These are phyloP conservation scores for Ganoderma sinense DNA, from an alignment of 1,284 basidiomycete species.

Conservation along the genomic window DNA sequence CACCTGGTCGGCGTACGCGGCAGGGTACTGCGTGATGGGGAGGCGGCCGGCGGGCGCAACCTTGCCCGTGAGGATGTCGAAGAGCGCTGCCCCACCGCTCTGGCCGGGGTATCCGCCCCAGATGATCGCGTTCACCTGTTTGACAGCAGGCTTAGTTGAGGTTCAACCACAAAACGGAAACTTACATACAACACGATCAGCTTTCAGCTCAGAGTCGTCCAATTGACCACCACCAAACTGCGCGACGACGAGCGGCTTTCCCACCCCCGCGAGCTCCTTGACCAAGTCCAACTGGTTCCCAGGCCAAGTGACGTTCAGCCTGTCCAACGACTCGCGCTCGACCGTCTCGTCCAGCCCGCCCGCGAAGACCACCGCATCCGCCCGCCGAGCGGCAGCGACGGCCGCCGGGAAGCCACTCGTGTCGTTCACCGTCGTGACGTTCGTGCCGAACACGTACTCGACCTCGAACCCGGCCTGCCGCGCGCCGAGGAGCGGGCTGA, in stretches of 20 bases:
- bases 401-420: constrained; percentile 53
- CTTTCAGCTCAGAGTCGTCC: constrained; percentile 56
- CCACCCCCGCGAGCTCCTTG: constrained; percentile 48
- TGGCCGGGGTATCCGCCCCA: constrained; percentile 67
- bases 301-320: constrained; percentile 48
- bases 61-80: constrained; percentile 58
- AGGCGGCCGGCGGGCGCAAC: constrained; percentile 61
- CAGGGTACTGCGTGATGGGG: constrained; percentile 60
- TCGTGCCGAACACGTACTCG: constrained; percentile 52
- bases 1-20: constrained; percentile 53
- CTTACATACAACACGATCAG: constrained; percentile 47
- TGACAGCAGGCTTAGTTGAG: background rate
- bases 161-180: background rate
- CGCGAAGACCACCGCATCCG: constrained; percentile 49
- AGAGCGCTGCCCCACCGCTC: constrained; percentile 58
- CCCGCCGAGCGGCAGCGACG: constrained; percentile 37
- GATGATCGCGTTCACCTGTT: constrained; percentile 58
- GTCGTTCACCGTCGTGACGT: constrained; percentile 44
- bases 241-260: constrained; percentile 59
- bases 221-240: constrained; percentile 67
- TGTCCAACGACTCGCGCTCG: constrained; percentile 59
- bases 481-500: constrained; percentile 58
- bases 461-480: constrained; percentile 54
- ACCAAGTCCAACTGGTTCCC: constrained; percentile 60
- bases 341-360: constrained; percentile 60